phyloP scores from a whole-genome alignment of 2,329 filamentous ascomycete genomes.

The Zasmidium cellare region DNA sequence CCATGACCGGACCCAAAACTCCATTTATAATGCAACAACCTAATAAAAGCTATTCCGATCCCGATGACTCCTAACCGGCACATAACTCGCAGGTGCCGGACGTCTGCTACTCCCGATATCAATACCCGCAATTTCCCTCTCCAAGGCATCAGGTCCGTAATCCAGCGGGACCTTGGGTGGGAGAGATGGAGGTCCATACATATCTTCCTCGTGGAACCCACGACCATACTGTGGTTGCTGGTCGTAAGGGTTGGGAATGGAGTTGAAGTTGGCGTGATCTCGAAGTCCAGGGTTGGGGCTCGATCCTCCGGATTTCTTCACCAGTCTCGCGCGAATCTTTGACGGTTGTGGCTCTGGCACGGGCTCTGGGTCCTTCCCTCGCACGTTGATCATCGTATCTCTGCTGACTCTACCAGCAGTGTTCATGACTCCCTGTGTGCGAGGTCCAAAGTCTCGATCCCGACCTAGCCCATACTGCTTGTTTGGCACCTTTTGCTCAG shows the following conservation, averaged over 20 bases:
- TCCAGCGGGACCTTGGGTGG: slow-evolving; percentile 24
- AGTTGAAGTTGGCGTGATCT: slow-evolving; percentile 45
- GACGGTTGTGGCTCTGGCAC: slow-evolving; percentile 31
- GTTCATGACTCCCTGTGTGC: slow-evolving; percentile 17
- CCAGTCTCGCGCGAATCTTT: slow-evolving; percentile 56
- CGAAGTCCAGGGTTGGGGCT: slow-evolving; percentile 17
- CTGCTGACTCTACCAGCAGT: slow-evolving; percentile 25
- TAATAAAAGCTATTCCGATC: slow-evolving; percentile 33
- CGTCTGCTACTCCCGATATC: slow-evolving; percentile 40
- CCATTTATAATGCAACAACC: neutral
- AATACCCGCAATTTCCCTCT: slow-evolving; percentile 66
- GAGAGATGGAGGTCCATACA: slow-evolving; percentile 12
- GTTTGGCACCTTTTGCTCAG: slow-evolving; percentile 57
- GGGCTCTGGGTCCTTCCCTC: slow-evolving; percentile 36
- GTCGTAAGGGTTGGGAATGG: slow-evolving; percentile 50
- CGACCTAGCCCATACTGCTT: slow-evolving; percentile 37
- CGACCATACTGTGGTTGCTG: slow-evolving; percentile 46
- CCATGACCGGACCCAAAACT: neutral
- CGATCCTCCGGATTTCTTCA: slow-evolving; percentile 54
- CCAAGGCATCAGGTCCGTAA: slow-evolving; percentile 58
- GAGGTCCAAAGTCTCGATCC: slow-evolving; percentile 36
- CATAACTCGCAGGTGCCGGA: slow-evolving; percentile 24
- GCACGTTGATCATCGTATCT: slow-evolving; percentile 36
- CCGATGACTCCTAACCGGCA: slow-evolving; percentile 34
- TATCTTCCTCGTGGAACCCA: slow-evolving; percentile 30